phyloP scores from a whole-genome alignment of 495 filamentous ascomycete species.

The Lophiotrema nucula region DNA sequence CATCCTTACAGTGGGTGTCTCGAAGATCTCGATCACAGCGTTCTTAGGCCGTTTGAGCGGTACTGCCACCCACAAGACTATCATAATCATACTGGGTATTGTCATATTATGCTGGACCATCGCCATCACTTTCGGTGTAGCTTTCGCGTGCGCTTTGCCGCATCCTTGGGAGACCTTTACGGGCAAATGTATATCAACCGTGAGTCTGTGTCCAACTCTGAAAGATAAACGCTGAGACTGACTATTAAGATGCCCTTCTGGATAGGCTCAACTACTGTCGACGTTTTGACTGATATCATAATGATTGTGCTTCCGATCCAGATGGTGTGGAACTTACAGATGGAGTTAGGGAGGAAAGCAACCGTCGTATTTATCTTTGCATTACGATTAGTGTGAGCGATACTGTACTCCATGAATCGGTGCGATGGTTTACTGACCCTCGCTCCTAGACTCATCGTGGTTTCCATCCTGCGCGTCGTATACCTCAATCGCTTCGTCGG shows the following conservation, averaged over 20 bases:
- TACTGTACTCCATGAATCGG: too few relatives aligned
- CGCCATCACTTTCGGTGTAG: constrained; percentile 5
- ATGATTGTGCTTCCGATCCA: constrained; percentile 18
- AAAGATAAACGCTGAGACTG: too few relatives aligned
- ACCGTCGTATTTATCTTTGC: constrained; percentile 13
- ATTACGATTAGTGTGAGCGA: constrained; percentile 12
- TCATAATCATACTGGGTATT: neutral
- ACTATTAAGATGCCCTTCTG: constrained; percentile 14
- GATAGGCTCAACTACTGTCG: neutral
- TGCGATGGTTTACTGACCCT: too few relatives aligned
- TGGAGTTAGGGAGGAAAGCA: neutral
- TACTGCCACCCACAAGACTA: constrained; percentile 2
- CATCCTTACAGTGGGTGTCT: constrained; percentile 11
- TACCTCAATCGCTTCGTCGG: constrained; percentile 2
- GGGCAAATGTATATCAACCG: constrained; percentile 15
- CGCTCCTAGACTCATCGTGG: too few relatives aligned
- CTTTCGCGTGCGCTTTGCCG: constrained; percentile 12
- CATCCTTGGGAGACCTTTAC: constrained; percentile 13
- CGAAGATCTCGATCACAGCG: constrained; percentile 17
- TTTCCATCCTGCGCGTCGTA: constrained; percentile 7
- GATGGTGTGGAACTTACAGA: constrained; percentile 9
- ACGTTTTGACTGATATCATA: constrained; percentile 11
- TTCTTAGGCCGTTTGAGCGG: constrained; percentile 12
- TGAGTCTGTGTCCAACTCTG: neutral
- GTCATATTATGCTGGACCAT: constrained; percentile 12